Base-by-base conservation (phyloP, 176 grass and related monocot species). In the Areca catechu region DNA sequence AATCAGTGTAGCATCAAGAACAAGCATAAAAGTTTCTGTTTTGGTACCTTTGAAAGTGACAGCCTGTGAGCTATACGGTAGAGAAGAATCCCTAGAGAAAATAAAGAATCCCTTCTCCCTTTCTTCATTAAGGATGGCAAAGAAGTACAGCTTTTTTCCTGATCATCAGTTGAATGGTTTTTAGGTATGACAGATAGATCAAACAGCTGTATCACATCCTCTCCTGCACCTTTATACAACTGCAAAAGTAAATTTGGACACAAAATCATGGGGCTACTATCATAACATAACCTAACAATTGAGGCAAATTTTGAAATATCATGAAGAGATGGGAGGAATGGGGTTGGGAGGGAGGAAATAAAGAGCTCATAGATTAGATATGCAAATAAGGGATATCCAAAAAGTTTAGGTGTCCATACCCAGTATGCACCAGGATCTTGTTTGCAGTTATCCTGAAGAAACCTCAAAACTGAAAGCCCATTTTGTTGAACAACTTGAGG, bases 11-110 rank as follows among this genome's bases (percentile, higher is more conserved):
- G 48, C 5, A 66, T 21, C 4, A 48, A 71, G 49, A 64, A 16
- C 34, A 60, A 55, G 68, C 2, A 22, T 53, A 25, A 15, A 65
- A 65, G 23, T 19, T 50, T 16, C 17, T 49, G 53, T 29, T 22
- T 53, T 60, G n/a, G 19, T 83, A 98, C 93, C 93, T 88, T 85
- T 60, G 87, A 92, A 60, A 98, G 74, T 59, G 93, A 98, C 64
- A 98, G 75, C 63, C 84, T 98, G 78, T 98, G 93, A 88, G 93
- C 93, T 65, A 89, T 83, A 64, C 93, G 93, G 49, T 98, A 98
- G 21, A 98, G 76, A 72, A 98, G 86, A 71, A 71, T 92, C 28
- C 93, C 81, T 48, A 98, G 70, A 76, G 87, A 98, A 75, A 98
- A 85, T 54, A 98, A 74, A 12, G 93, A 91, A 19, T 92, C 87